A percentile compares a stretch with the other conserved stretches of the same genome.
These are phyloP conservation scores for Boletus sp. DNA, from an alignment of 768 basidiomycete genomes.

Conservation along the genomic window DNA sequence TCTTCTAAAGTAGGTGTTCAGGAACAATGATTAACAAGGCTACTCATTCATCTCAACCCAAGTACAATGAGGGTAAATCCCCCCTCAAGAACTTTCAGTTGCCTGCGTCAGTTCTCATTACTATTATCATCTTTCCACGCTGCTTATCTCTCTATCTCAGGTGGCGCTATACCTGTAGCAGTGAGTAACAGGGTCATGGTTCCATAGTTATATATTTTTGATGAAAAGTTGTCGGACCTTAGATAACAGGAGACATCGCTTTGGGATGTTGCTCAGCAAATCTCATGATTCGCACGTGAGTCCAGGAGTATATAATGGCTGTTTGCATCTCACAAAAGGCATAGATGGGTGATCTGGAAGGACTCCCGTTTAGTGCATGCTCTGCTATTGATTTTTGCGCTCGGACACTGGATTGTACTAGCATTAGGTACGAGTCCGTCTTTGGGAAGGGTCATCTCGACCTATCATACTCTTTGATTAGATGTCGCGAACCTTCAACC, in stretches of 20 bases:
- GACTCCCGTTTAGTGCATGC: slow-evolving; percentile 12
- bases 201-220: not conserved
- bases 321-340: not conserved
- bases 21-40: not conserved
- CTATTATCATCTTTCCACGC: not conserved
- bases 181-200: slow-evolving; percentile 10
- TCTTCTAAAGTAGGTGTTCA: slow-evolving; percentile 13
- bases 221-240: not conserved
- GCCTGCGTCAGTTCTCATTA: slow-evolving; percentile 19
- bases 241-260: slow-evolving; percentile 17
- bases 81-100: not conserved
- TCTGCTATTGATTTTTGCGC: slow-evolving; percentile 7
- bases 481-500: slow-evolving; percentile 11
- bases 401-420: slow-evolving; percentile 26
- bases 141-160: slow-evolving; percentile 10
- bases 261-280: slow-evolving; percentile 24
- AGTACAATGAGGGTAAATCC: slow-evolving; percentile 4
- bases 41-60: not conserved
- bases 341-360: slow-evolving; percentile 32
- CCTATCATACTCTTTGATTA: not conserved
- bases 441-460: not conserved
- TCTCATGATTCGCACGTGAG: slow-evolving; percentile 31
- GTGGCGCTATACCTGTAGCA: not conserved
- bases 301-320: not conserved
- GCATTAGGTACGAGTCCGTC: slow-evolving; percentile 8